Conservation (phyloP, 768 basidiomycete species). For the Amanita inopinata region DNA sequence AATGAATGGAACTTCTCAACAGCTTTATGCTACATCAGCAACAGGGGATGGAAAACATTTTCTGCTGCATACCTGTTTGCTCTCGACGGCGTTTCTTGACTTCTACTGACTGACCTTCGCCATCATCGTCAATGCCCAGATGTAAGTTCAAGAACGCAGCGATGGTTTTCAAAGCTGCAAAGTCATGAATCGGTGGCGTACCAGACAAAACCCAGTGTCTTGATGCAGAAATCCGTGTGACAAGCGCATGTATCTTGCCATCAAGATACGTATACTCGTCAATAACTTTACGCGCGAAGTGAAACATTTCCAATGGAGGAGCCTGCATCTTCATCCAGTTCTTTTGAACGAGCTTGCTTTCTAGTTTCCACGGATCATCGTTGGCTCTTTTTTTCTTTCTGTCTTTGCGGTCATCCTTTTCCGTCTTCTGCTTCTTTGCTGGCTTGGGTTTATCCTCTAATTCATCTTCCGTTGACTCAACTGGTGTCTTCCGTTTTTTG, state of each 20-base stretch:
- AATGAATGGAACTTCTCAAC: conserved; percentile 95
- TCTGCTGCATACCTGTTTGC: conserved; percentile 54
- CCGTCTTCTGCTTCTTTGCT: conserved; percentile 29
- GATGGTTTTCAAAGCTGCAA: conserved; percentile 84
- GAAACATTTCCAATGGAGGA: conserved; percentile 88
- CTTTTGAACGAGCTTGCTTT: conserved; percentile 44
- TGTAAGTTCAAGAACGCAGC: conserved; percentile 84
- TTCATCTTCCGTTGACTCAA: conserved; percentile 19
- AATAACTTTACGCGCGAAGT: conserved; percentile 80
- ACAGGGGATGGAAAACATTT: background rate
- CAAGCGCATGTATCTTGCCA: conserved; percentile 67
- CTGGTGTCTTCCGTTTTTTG: conserved; percentile 10
- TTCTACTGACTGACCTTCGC: conserved; percentile 64
- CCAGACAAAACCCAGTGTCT: conserved; percentile 95
- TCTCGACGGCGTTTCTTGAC: conserved; percentile 77
- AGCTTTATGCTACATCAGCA: conserved; percentile 31
- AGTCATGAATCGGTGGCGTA: conserved; percentile 88
- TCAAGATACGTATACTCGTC: conserved; percentile 94
- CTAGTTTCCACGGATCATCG: conserved; percentile 73
- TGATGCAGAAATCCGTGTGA: conserved; percentile 67
- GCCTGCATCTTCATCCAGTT: conserved; percentile 76
- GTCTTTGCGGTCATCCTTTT: conserved; percentile 25
- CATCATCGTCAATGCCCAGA: conserved; percentile 84
- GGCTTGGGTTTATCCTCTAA: conserved; percentile 26
- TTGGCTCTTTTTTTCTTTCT: conserved; percentile 59